A percentile compares a stretch with the other conserved stretches of the same genome.
phyloP scores from a whole-genome alignment of 2,329 filamentous ascomycete genomes.

The Hansfordia pulvinata region DNA sequence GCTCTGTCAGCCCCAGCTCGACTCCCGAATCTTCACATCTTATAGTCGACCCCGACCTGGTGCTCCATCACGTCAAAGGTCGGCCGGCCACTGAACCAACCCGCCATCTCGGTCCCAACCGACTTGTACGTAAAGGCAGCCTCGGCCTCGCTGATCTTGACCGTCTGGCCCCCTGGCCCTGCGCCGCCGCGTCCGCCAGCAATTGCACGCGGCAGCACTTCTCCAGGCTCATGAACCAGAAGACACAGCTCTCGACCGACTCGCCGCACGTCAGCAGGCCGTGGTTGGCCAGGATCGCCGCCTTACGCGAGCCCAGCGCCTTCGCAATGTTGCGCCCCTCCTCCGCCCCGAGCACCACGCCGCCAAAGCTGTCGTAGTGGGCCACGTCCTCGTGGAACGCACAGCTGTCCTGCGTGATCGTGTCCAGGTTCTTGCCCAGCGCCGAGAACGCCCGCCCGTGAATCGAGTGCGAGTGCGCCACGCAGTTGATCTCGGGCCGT shows the following conservation, averaged over 20 bases:
- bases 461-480: conserved; percentile 39
- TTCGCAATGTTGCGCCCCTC: conserved; percentile 34
- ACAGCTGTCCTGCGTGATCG: conserved; percentile 49
- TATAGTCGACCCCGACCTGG: conserved; percentile 10
- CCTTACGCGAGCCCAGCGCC: conserved; percentile 33
- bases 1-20: too few relatives aligned
- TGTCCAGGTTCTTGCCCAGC: conserved; percentile 47
- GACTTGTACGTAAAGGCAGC: conserved; percentile 54
- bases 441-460: conserved; percentile 45
- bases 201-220: conserved; percentile 33
- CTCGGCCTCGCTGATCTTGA: conserved; percentile 56
- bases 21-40: too few relatives aligned
- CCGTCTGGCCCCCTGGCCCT: conserved; percentile 47
- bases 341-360: conserved; percentile 36
- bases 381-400: conserved; percentile 40
- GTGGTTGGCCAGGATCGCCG: conserved; percentile 39
- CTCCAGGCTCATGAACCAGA: conserved; percentile 39
- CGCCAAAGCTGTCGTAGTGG: conserved; percentile 32
- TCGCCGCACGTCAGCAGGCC: conserved; percentile 36
- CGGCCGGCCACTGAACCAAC: conserved; percentile 60
- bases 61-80: conserved; percentile 45
- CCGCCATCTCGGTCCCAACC: conserved; percentile 45
- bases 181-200: conserved; percentile 44
- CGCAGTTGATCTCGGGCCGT: conserved; percentile 38
- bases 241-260: conserved; percentile 35